Percentiles rank a stretch among this genome's conserved stretches.
phyloP scores from a whole-genome alignment of 1,284 basidiomycete genomes.

The Trichosporon inkin region DNA sequence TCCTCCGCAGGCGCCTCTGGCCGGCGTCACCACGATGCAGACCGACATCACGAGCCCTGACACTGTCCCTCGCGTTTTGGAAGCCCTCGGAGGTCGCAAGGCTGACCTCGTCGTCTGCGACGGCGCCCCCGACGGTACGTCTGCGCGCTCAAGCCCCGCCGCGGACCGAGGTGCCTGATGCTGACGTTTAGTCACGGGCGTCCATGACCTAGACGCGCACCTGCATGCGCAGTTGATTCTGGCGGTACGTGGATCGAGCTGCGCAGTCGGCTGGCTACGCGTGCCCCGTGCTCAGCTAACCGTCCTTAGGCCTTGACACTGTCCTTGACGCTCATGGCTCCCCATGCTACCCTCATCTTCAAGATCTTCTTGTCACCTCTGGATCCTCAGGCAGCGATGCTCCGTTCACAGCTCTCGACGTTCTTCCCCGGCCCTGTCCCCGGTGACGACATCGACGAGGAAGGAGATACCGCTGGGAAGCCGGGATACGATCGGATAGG shows the following conservation, averaged over 20 bases:
- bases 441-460: slow-evolving; percentile 13
- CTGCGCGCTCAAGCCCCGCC: neutral
- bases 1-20: slow-evolving; percentile 52
- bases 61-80: slow-evolving; percentile 54
- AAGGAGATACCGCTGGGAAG: slow-evolving; percentile 12
- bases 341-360: slow-evolving; percentile 56
- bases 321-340: slow-evolving; percentile 54
- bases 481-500: slow-evolving; percentile 37
- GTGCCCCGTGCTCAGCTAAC: neutral
- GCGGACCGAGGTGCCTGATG: neutral
- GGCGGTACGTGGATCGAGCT: slow-evolving; percentile 44
- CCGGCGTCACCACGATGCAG: slow-evolving; percentile 55
- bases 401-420: slow-evolving; percentile 51
- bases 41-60: slow-evolving; percentile 57
- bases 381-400: slow-evolving; percentile 50
- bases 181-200: slow-evolving; percentile 53
- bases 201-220: slow-evolving; percentile 59
- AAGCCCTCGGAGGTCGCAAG: slow-evolving; percentile 52
- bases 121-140: slow-evolving; percentile 57
- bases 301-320: slow-evolving; percentile 53
- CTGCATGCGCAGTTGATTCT: slow-evolving; percentile 57
- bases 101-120: slow-evolving; percentile 59
- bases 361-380: slow-evolving; percentile 57
- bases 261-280: neutral
- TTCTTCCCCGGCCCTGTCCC: slow-evolving; percentile 51